Base-by-base conservation (phyloP, 371 early-diverging fungal genomes). In the Choanephora cucurbitarum region DNA sequence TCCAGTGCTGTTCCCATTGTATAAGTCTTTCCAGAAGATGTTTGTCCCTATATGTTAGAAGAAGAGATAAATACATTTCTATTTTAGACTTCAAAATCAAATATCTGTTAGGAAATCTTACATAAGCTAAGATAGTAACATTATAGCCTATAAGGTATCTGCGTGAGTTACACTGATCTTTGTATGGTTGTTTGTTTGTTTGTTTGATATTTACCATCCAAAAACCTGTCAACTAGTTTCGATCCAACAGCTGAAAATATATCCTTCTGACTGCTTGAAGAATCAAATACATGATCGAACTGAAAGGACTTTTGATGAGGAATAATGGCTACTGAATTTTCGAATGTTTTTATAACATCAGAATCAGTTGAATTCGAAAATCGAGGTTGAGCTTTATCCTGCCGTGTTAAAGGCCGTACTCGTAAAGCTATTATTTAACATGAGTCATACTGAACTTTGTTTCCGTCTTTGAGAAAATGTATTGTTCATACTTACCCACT, bases 21-120 rank as follows among this genome's bases (percentile, higher is more conserved):
- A 65, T 93, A 95, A 8, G 99, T 99, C 81, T 99, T 99, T 42
- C 99, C 99, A 28, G 93, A 91, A 7, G 93, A 92, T 11, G 93
- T 92, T 80, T 98, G 94, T 14, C 91, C 80, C 80, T 79, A 60
- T 44, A 53, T 53, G 49, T 17, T 21, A n/a, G 17, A 47, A 24
- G 14, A 11, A 28, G 23, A 37, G 37, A 2, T 37, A 37, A 37
- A 37, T 18, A 32, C 44, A 18, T 51, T 24, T 22, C 11, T 15
- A 18, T 43, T 24, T 58, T 32, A 17, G 13, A 9, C 48, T 49
- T 23, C 24, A 47, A 44, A 14, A 9, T 47, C 21, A 46, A 31
- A n/a, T 14, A 33, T 49, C 21, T 46, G 42, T 49, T 48, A 77
- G 24, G 33, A 18, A 49, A 37, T 46, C 72, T 74, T 64, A 79